Evolutionary conservation across 108 stramenopile genomes (phyloP).

Genomic region (Cyclotella baltica): DNA sequence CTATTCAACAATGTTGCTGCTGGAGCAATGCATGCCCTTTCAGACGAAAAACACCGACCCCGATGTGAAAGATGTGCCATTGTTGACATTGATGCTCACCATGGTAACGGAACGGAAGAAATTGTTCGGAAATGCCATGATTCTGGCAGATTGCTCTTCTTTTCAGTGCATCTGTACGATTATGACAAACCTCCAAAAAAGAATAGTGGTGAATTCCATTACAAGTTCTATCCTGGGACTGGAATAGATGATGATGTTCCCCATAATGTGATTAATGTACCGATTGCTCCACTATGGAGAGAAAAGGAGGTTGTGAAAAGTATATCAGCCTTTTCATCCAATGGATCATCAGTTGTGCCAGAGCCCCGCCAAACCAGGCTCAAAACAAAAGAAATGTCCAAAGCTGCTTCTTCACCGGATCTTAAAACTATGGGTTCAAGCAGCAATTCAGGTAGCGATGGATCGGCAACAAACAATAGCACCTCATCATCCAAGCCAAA

Average conservation of each 20-base stretch:
- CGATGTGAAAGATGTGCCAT: slow-evolving; percentile 92
- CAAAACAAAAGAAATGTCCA: slow-evolving; percentile 41
- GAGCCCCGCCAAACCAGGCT: slow-evolving; percentile 62
- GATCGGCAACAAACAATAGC: too few relatives aligned
- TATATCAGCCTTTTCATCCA: slow-evolving; percentile 36
- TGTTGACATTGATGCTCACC: slow-evolving; percentile 98
- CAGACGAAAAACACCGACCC: slow-evolving; percentile 71
- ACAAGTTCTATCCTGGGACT: slow-evolving; percentile 97
- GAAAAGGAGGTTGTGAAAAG: slow-evolving; percentile 55
- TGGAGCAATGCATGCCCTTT: slow-evolving; percentile 96
- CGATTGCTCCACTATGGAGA: slow-evolving; percentile 93
- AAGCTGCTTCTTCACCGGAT: slow-evolving; percentile 26
- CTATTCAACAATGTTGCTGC: slow-evolving; percentile 98
- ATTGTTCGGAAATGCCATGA: slow-evolving; percentile 90
- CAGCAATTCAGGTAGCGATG: too few relatives aligned
- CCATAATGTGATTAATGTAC: slow-evolving; percentile 96
- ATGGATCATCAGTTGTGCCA: slow-evolving; percentile 29
- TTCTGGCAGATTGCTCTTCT: slow-evolving; percentile 91
- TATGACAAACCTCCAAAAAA: slow-evolving; percentile 76
- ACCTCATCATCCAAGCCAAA: slow-evolving; percentile 38
- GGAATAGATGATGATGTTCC: slow-evolving; percentile 90
- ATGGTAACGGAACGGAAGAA: slow-evolving; percentile 99
- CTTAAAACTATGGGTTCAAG: slow-evolving; percentile 7
- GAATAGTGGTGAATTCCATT: slow-evolving; percentile 55
- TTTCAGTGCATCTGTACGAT: slow-evolving; percentile 94